These are phyloP conservation scores for Septoria petroselini DNA, from an alignment of 2,329 filamentous ascomycete genomes.

Conservation along the genomic window DNA sequence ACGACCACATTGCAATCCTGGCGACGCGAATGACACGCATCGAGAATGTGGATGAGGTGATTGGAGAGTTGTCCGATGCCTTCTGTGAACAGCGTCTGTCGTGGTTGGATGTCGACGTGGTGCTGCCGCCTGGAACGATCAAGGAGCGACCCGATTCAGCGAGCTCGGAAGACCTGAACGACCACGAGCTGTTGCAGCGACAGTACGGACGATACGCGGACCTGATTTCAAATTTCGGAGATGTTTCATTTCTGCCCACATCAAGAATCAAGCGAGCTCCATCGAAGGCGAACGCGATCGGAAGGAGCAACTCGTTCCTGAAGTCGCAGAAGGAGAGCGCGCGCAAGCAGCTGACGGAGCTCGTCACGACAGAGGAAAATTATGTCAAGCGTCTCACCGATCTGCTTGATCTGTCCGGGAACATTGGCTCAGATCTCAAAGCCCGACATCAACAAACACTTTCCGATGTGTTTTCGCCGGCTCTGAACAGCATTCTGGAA, in stretches of 20 bases:
- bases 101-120: conserved; percentile 82
- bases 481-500: conserved; percentile 74
- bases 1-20: conserved; percentile 88
- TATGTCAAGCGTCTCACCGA: conserved; percentile 71
- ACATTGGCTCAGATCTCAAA: conserved; percentile 76
- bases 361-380: conserved; percentile 89
- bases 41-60: conserved; percentile 70
- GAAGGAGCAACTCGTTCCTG: conserved; percentile 72
- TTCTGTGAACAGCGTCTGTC: conserved; percentile 77
- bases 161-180: conserved; percentile 30
- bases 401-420: conserved; percentile 75
- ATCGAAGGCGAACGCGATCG: conserved; percentile 78
- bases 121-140: conserved; percentile 76
- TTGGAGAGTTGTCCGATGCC: conserved; percentile 69
- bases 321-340: conserved; percentile 79
- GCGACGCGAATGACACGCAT: conserved; percentile 80
- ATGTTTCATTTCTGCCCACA: conserved; percentile 82
- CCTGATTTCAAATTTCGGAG: conserved; percentile 74
- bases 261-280: conserved; percentile 79
- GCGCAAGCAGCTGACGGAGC: conserved; percentile 81
- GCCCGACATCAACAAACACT: conserved; percentile 46
- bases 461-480: conserved; percentile 77
- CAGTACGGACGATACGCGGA: conserved; percentile 77
- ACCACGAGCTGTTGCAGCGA: conserved; percentile 48
- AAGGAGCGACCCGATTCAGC: conserved; percentile 30